Base-by-base conservation (phyloP, 148 eudicot genomes). In the Hydrangea macrophylla region DNA sequence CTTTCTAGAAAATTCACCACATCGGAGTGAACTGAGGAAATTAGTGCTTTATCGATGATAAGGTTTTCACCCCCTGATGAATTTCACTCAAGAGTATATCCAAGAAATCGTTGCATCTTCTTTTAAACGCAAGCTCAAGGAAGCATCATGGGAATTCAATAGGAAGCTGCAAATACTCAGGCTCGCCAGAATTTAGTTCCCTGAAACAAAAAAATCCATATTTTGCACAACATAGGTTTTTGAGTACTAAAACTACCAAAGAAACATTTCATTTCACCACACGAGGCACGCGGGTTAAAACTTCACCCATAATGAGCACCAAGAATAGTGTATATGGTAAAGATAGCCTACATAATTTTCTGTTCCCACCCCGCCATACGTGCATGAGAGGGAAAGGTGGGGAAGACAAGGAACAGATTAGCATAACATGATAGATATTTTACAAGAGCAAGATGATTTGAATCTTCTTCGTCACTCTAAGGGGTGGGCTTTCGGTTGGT, bases 81-180 rank as follows among this genome's bases (percentile, higher is more conserved):
- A 23, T 57, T 57, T 2, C 60, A 57, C 30, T 17, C 60, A 57
- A 28, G 32, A 22, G 30, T n/a, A 9, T 12, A 24, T 11, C 12
- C 32, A 3, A 25, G 31, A 18, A 26, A 57, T 27, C 35, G 6
- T 5, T 57, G 59, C 30, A 20, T 57, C 32, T 28, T 57, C 60
- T 6, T 57, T 57, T 20, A 28, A 57, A 12, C 35, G 18, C 59
- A 11, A 26, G 59, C 59, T 23, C 31, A 55, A 55, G 59, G 32
- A 55, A 55, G 59, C 32, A 55, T 36, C 7, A 23, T 9, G 0
- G 13, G 64, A 17, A 6, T 60, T 20, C 65, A 15, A 37, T 5
- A 37, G 11, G 15, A 32, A 55, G 65, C 65, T 61, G 65, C 65
- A 61, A 50, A 61, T 11, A 61, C 48, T 36, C 30, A 22, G 10